Conservation (phyloP, 805 yeast species). For the Starmera amethionina region DNA sequence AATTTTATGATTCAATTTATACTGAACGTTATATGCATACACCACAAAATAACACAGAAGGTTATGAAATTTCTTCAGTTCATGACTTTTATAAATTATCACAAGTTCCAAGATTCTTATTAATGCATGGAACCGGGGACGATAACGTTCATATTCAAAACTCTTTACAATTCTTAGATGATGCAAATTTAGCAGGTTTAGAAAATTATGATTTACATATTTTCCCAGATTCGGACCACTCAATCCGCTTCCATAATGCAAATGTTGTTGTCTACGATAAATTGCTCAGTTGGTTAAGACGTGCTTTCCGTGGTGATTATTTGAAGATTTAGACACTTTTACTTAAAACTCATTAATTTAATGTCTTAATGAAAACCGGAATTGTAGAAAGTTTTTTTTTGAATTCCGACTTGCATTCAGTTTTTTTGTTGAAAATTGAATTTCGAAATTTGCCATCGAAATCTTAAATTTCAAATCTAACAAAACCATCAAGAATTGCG, state of each 20-base stretch:
- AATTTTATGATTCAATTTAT: constrained; percentile 82
- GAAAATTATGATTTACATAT: constrained; percentile 76
- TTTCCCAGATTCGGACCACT: constrained; percentile 77
- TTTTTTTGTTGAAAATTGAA: too few species aligned
- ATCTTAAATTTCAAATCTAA: neutral
- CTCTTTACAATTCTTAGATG: constrained; percentile 67
- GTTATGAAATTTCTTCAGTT: constrained; percentile 53
- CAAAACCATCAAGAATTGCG: neutral
- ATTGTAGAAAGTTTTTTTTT: neutral
- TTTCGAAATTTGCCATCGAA: neutral
- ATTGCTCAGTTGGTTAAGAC: constrained; percentile 51
- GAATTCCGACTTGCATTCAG: neutral
- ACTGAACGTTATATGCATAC: constrained; percentile 92
- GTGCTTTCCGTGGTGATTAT: constrained; percentile 47
- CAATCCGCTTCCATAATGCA: constrained; percentile 65
- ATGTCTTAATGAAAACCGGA: neutral
- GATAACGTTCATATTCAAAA: constrained; percentile 96
- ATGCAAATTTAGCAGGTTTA: constrained; percentile 57
- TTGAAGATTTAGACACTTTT: constrained; percentile 6
- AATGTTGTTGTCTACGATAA: constrained; percentile 60
- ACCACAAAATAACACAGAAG: constrained; percentile 57
- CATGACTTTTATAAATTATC: constrained; percentile 46
- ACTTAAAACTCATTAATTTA: neutral
- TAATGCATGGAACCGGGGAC: constrained; percentile 97
- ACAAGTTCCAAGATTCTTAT: constrained; percentile 52